Conservation (phyloP, 2,329 filamentous ascomycete species). For the Aspergillus brunneoviolaceus region DNA sequence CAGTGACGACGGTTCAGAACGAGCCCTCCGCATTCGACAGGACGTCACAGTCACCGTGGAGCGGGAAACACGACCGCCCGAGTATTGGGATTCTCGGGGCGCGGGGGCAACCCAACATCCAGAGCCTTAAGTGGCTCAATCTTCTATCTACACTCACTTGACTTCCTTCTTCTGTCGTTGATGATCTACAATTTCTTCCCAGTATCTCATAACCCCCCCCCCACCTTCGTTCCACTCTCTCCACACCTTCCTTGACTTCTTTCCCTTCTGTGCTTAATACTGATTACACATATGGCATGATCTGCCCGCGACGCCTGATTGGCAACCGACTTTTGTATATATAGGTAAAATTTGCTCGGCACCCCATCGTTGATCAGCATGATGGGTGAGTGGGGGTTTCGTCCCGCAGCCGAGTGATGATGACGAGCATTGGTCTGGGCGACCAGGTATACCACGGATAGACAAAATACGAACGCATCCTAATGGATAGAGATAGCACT, state of each 20-base stretch:
- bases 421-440: not conserved
- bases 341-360: not conserved
- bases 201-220: not conserved
- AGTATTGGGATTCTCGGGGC: constrained; percentile 10
- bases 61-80: constrained; percentile 18
- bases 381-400: not conserved
- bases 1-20: constrained; percentile 39
- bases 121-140: constrained; percentile 11
- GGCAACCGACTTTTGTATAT: not conserved
- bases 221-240: not conserved
- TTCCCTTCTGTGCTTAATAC: not conserved
- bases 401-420: not conserved
- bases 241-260: not conserved
- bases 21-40: constrained; percentile 39
- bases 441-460: not conserved
- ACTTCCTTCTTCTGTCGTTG: not conserved
- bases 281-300: not conserved
- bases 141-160: not conserved
- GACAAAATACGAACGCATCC: not conserved
- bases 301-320: not conserved
- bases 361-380: not conserved
- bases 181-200: not conserved
- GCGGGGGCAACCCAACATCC: not conserved
- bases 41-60: constrained; percentile 38
- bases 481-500: not conserved